phyloP scores from a whole-genome alignment of 1,139 yeast genomes.

The Hemisphaericaspora subhashii region DNA sequence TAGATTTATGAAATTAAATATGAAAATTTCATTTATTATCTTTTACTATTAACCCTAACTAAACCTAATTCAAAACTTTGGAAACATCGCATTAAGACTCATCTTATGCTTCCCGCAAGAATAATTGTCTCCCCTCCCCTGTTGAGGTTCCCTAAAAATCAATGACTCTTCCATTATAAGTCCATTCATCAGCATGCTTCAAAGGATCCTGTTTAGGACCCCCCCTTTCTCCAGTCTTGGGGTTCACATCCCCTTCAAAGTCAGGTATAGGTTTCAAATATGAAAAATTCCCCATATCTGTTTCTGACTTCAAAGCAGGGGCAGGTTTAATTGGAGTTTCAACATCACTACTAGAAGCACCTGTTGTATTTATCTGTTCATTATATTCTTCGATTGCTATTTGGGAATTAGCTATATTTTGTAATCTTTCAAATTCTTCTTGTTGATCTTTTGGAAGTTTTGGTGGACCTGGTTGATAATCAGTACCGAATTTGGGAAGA shows the following conservation, averaged over 20 bases:
- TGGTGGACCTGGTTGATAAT: slow-evolving; percentile 71
- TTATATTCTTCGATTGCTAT: slow-evolving; percentile 79
- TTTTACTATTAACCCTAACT: too few species aligned
- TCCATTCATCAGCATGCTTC: slow-evolving; percentile 82
- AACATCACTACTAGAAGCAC: slow-evolving; percentile 33
- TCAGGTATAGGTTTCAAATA: slow-evolving; percentile 83
- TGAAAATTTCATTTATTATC: too few species aligned
- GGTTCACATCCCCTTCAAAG: slow-evolving; percentile 92
- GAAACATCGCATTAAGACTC: too few species aligned
- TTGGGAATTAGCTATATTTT: slow-evolving; percentile 77
- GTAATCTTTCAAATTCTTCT: slow-evolving; percentile 86
- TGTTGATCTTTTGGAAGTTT: slow-evolving; percentile 83
- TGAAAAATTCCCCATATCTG: slow-evolving; percentile 65
- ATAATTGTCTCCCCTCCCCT: too few species aligned
- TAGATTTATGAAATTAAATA: too few species aligned
- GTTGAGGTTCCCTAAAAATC: slow-evolving; percentile 76
- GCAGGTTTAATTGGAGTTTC: slow-evolving; percentile 20
- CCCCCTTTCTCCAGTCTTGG: slow-evolving; percentile 90
- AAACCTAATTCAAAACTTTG: too few species aligned
- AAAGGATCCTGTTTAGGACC: slow-evolving; percentile 99
- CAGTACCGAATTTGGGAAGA: slow-evolving; percentile 27
- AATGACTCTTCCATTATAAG: slow-evolving; percentile 93
- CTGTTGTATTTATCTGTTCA: slow-evolving; percentile 35
- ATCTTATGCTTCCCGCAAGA: too few species aligned
- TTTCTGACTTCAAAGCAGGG: slow-evolving; percentile 39